phyloP scores from a whole-genome alignment of 169 alveolate genomes.

The Plasmodium yoelii region DNA sequence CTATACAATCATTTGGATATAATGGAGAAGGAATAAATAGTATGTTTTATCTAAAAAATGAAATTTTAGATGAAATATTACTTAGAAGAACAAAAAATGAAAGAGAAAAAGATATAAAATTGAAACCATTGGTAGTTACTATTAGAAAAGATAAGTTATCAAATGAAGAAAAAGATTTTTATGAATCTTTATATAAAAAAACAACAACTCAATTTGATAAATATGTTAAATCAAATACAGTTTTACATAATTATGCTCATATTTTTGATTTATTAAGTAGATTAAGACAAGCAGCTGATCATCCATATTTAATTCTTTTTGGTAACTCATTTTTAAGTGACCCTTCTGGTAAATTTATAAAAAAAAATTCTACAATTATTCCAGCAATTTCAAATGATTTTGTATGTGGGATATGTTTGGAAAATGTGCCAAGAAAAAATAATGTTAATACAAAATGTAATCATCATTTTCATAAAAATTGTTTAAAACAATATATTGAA shows the following conservation, averaged over 20 bases:
- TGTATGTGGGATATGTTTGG: slow-evolving; percentile 86
- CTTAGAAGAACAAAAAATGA: slow-evolving; percentile 91
- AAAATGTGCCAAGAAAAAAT: slow-evolving; percentile 76
- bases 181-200: slow-evolving; percentile 89
- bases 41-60: slow-evolving; percentile 79
- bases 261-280: slow-evolving; percentile 91
- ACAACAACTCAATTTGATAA: slow-evolving; percentile 83
- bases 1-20: slow-evolving; percentile 88
- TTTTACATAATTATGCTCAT: slow-evolving; percentile 93
- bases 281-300: slow-evolving; percentile 94
- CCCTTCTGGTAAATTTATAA: slow-evolving; percentile 78
- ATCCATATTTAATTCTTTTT: slow-evolving; percentile 91
- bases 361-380: slow-evolving; percentile 59
- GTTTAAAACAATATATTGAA: slow-evolving; percentile 87
- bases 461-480: slow-evolving; percentile 89
- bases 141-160: slow-evolving; percentile 86
- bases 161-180: slow-evolving; percentile 89
- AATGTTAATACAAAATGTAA: slow-evolving; percentile 86
- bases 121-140: slow-evolving; percentile 88
- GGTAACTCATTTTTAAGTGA: slow-evolving; percentile 85
- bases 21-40: slow-evolving; percentile 87
- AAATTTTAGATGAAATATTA: slow-evolving; percentile 79
- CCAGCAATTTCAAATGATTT: slow-evolving; percentile 79
- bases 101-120: slow-evolving; percentile 87
- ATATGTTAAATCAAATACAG: slow-evolving; percentile 88